A percentile compares a stretch with the other conserved stretches of the same genome.
Conservation (phyloP, 2,329 filamentous ascomycete species). For the Cyphellophora attinorum region DNA sequence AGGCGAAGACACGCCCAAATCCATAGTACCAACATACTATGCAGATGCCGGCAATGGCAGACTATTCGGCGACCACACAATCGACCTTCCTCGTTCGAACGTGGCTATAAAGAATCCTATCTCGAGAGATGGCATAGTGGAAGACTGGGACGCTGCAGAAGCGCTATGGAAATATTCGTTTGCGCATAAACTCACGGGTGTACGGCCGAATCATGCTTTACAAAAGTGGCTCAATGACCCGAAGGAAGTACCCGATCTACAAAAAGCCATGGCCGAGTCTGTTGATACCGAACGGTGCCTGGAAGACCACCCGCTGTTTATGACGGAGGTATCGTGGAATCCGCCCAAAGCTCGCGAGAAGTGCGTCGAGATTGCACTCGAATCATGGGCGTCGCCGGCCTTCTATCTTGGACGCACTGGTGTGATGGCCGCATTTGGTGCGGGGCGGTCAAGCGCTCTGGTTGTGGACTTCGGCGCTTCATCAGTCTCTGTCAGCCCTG, state of each 20-base stretch:
- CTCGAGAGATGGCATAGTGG: constrained; percentile 76
- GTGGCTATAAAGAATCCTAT: constrained; percentile 90
- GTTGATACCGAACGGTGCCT: constrained; percentile 65
- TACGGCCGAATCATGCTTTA: constrained; percentile 57
- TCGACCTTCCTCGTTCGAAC: constrained; percentile 64
- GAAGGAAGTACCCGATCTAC: constrained; percentile 41
- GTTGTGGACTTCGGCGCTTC: constrained; percentile 87
- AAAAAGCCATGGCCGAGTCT: constrained; percentile 50
- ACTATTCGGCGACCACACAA: constrained; percentile 82
- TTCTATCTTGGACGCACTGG: constrained; percentile 89
- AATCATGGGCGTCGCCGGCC: constrained; percentile 88
- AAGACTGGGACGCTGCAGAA: constrained; percentile 90
- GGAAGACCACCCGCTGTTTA: constrained; percentile 78
- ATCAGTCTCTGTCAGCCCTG: constrained; percentile 77
- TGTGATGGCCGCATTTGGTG: constrained; percentile 81
- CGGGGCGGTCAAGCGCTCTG: constrained; percentile 84
- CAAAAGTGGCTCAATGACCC: constrained; percentile 71
- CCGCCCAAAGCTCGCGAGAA: constrained; percentile 79
- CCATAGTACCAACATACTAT: constrained; percentile 84
- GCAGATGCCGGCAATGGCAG: constrained; percentile 49
- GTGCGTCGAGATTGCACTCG: constrained; percentile 92
- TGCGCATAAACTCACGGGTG: constrained; percentile 74
- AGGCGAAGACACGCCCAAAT: constrained; percentile 94
- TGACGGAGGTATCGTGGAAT: constrained; percentile 95
- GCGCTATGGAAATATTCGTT: constrained; percentile 91